Conservation (phyloP, 441 rosid genomes). For the Gossypium schwendimanii region DNA sequence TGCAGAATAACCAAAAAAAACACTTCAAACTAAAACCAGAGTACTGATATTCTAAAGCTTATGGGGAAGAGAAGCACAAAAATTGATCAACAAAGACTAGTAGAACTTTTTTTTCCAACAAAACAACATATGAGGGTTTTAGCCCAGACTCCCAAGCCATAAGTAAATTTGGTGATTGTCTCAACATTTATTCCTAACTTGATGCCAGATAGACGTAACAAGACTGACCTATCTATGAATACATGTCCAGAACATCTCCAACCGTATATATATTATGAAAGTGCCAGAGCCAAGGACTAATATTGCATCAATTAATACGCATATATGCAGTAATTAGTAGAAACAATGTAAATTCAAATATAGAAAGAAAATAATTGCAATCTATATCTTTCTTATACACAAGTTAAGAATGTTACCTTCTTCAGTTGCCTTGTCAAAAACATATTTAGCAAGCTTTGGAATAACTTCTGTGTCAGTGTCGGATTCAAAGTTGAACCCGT, state of each 20-base stretch:
- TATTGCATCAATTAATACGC: not conserved
- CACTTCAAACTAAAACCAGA: not conserved
- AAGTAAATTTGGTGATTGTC: not conserved
- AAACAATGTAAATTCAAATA: not conserved
- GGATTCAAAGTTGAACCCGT: conserved; percentile 67
- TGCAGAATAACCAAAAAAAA: conserved; percentile 27
- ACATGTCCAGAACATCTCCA: not conserved
- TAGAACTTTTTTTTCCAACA: not conserved
- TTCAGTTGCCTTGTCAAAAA: conserved; percentile 68
- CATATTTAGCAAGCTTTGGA: conserved; percentile 76
- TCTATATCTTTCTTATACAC: not conserved
- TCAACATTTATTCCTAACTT: not conserved
- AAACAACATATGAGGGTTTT: not conserved
- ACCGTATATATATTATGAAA: not conserved
- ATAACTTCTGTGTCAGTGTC: conserved; percentile 91
- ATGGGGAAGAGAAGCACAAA: not conserved
- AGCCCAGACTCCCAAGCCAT: not conserved
- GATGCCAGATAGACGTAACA: not conserved
- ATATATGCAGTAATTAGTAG: not conserved
- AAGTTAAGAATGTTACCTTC: conserved; percentile 14
- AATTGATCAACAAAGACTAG: not conserved
- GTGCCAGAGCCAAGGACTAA: not conserved
- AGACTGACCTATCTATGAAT: not conserved
- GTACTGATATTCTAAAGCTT: not conserved
- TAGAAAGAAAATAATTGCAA: not conserved